Evolutionary conservation across 805 yeast genomes (phyloP), one percentile per base, ranked within the genome.

Genomic region (Pichia deserticola): DNA sequence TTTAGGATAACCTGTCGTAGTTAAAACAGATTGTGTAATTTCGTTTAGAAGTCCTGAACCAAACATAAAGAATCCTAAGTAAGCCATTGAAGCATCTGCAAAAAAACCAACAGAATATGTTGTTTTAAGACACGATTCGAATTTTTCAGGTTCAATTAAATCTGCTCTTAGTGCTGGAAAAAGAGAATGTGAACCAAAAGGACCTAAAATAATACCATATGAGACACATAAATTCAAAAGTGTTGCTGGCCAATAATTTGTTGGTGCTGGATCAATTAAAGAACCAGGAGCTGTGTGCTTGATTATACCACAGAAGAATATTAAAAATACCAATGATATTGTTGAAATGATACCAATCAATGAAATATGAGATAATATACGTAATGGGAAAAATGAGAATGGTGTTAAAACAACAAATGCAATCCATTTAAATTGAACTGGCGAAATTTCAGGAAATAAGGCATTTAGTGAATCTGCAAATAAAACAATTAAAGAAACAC

Each of bases 381-480:
- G 70, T 49, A 82, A 65, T 5, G 84, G 81, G 8, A 81, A 64
- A 53, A 82, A 79, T 15, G 92, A 83, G 47, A 89, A 85, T 5
- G 96, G 96, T 0, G 95, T 84, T 50, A 89, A 73, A 8, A 83
- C 74, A 41, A 84, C 67, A 59, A 84, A 85, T 15, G 86, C 84
- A 42, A 87, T 54, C 42, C 84, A 49, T 62, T 89, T 89, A 70
- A 84, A 85, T 36, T 74, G 71, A 37, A 73, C 70, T 20, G 73
- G 67, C 0, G 86, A 74, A 38, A 78, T 61, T 13, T 63, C 52
- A 1, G 86, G 86, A 54, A 78, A 72, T 38, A 86, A 67, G 0
- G 90, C 88, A 66, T 79, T 78, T 48, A 89, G 73, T 1, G 96
- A 86, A 66, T 89, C 97, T 25, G 95, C 89, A 65, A 89, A 88